phyloP scores from a whole-genome alignment of 164 flowering plant species.

The Nymphaea thermarum region DNA sequence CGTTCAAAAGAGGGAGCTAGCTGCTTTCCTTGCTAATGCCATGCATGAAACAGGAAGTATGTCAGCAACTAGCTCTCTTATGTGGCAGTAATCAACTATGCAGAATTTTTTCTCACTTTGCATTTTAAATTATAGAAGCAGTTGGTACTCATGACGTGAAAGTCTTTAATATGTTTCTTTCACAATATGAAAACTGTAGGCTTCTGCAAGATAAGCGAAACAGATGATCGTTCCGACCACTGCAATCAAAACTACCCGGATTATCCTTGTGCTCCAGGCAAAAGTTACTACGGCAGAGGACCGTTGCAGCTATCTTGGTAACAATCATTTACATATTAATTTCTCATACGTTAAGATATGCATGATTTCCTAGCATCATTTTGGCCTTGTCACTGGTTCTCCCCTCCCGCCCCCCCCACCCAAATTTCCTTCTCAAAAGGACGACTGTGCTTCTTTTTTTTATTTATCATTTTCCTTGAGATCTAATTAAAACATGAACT shows the following conservation, averaged over 20 bases:
- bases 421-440: no score
- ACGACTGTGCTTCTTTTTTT: no score
- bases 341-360: background rate
- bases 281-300: conserved; percentile 22
- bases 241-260: conserved; percentile 8
- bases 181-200: conserved; percentile 9
- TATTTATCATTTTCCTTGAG: no score
- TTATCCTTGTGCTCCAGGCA: conserved; percentile 19
- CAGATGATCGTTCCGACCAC: conserved; percentile 12
- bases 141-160: background rate
- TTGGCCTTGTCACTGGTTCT: no score
- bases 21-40: conserved; percentile 44
- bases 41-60: conserved; percentile 40
- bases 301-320: conserved; percentile 23
- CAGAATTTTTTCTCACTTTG: background rate
- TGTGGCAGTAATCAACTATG: background rate
- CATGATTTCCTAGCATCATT: background rate
- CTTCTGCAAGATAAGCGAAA: conserved; percentile 25
- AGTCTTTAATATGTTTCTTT: background rate
- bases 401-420: no score
- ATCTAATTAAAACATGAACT: no score
- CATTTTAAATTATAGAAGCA: no score
- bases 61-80: background rate
- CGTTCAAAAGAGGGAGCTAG: conserved; percentile 29
- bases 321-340: no score